Evolutionary conservation across 2,329 filamentous ascomycete species (phyloP), one percentile per base, ranked within the genome.

Genomic region (Elsinoe australis): DNA sequence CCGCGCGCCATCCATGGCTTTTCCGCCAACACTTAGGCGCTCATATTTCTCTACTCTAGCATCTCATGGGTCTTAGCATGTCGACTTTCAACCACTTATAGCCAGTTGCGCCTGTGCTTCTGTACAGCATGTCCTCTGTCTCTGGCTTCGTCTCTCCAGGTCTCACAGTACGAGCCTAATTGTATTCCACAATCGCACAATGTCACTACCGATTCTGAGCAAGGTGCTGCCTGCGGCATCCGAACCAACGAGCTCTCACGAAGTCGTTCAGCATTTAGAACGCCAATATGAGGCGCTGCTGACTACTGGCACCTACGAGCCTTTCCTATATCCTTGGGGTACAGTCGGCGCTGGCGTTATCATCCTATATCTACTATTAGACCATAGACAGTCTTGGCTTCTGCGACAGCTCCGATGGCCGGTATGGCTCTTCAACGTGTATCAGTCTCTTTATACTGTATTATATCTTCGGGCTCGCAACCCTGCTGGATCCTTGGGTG

Each of bases 401-500:
- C 59, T 72, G 2, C 56, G 53, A 41, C 67, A 64, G 47, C 57
- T 67, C 15, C 70, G 74, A 5, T 71, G 67, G 38, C 53, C 70
- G 2, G 60, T 71, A 1, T 76, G 73, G 55, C 65, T 61, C 0
- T 57, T 69, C 35, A 64, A 72, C 31, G 55, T 70, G 7, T 64
- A 58, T 3, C 63, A 72, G 44, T 67, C 69, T n/a, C 52, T 62
- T 10, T 72, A 71, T 55, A 62, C 62, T 9, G 66, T 75, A 14
- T 51, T 55, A 8, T 66, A 66, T 34, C 71, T 68, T 34, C 69
- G 72, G 52, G 70, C 70, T n/a, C 62, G 72, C 5, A 66, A 68
- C 19, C 64, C 76, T 17, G 74, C 70, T 1, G 67, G 72, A 53
- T 71, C 74, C 0, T 75, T 79, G 52, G 72, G 73, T 10, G 62